phyloP scores from a whole-genome alignment of 495 filamentous ascomycete species.

The Choiromyces venosus region DNA sequence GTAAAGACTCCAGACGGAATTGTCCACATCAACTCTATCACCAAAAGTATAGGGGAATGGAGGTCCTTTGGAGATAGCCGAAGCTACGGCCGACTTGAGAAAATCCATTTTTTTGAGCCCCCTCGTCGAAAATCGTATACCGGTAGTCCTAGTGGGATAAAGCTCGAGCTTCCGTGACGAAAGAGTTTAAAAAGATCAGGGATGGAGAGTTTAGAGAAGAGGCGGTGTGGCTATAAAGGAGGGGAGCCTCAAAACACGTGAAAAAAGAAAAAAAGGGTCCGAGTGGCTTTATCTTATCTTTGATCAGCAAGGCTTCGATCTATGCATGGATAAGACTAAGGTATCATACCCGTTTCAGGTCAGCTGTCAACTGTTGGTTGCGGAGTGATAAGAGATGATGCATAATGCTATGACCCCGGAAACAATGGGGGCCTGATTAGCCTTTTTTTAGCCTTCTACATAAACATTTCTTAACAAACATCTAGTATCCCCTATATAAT shows the following conservation, averaged over 20 bases:
- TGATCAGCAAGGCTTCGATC: background rate
- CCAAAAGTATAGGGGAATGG: constrained; percentile 87
- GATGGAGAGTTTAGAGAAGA: background rate
- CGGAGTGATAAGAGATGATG: background rate
- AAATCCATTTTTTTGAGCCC: constrained; percentile 74
- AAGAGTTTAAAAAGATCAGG: background rate
- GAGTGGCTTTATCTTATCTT: background rate
- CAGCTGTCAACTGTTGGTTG: too few species aligned
- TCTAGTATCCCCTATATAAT: background rate
- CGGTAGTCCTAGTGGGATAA: background rate
- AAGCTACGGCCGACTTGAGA: constrained; percentile 92
- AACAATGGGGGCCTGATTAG: background rate
- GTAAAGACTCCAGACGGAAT: constrained; percentile 85
- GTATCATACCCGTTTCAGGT: background rate
- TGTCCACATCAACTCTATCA: constrained; percentile 79
- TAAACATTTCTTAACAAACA: background rate
- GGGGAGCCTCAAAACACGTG: background rate
- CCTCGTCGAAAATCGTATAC: background rate
- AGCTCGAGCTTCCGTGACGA: background rate
- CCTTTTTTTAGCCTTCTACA: background rate
- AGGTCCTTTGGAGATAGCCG: constrained; percentile 89
- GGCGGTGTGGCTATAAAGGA: background rate
- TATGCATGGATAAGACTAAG: too few species aligned
- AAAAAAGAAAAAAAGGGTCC: background rate
- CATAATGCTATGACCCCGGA: background rate